Evolutionary conservation across 345 rosid genomes (phyloP).

Genomic region (Populus tremula): DNA sequence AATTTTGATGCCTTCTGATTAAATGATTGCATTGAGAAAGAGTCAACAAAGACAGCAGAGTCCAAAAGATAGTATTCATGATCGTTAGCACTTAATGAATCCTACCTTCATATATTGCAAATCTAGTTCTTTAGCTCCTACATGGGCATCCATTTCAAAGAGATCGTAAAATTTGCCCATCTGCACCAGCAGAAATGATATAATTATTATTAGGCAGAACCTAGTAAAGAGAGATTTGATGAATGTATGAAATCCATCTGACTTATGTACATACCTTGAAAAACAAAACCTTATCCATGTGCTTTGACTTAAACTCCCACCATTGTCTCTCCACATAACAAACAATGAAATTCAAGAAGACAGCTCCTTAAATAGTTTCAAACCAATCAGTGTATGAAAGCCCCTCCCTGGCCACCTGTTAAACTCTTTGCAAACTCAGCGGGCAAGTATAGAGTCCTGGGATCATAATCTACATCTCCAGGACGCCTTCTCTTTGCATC

Average conservation of each 20-base stretch:
- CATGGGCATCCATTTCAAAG: slow-evolving; percentile 98
- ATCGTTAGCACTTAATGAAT: neutral
- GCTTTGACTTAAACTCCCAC: slow-evolving; percentile 99
- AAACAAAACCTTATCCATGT: slow-evolving; percentile 97
- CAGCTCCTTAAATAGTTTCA: slow-evolving; percentile 1
- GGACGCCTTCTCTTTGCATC: slow-evolving; percentile 74
- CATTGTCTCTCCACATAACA: slow-evolving; percentile 77
- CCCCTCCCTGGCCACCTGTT: slow-evolving; percentile 81
- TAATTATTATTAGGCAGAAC: slow-evolving; percentile 5
- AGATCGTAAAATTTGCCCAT: slow-evolving; percentile 99
- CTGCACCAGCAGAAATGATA: slow-evolving; percentile 36
- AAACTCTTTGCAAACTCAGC: slow-evolving; percentile 71
- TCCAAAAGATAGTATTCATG: neutral
- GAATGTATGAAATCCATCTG: neutral
- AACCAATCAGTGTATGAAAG: slow-evolving; percentile 11
- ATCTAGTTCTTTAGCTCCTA: slow-evolving; percentile 88
- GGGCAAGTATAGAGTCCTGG: slow-evolving; percentile 84
- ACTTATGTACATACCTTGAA: slow-evolving; percentile 63
- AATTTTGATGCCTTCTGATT: neutral
- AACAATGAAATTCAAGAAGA: slow-evolving; percentile 17
- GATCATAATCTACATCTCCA: slow-evolving; percentile 70
- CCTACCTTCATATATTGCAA: slow-evolving; percentile 96
- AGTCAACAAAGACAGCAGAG: neutral
- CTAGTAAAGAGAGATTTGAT: neutral
- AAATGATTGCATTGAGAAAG: neutral